Base-by-base conservation (phyloP, 108 stramenopile species). In the Fistulifera solaris region DNA sequence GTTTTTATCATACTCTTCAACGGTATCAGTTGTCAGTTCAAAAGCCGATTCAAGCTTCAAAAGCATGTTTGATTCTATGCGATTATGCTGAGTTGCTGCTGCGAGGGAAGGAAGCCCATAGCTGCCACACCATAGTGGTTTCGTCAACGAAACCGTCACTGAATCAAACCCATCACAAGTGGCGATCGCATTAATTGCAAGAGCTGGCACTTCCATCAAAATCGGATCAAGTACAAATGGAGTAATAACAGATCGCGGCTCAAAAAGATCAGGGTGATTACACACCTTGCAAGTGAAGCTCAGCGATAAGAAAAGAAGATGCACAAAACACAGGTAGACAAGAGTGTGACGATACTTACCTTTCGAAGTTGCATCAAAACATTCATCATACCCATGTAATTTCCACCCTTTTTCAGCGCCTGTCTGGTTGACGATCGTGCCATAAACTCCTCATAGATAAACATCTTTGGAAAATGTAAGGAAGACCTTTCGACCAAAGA, bases 301-400 rank as follows among this genome's bases (percentile, higher is more conserved):
- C 6, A 35, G 31, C 3, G 3, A 35, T 6, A 6, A 8, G 8
- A 8, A 8, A 35, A 3, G 31, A 8, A 35, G 31, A 35, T 35
- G 31, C 8, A 35, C 3, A 6, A 35, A 6, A 35, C 31, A 35
- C 3, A n/a, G n/a, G n/a, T n/a, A n/a, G n/a, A n/a, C n/a, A n/a
- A n/a, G n/a, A n/a, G n/a, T n/a, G n/a, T n/a, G n/a, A n/a, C n/a
- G n/a, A 35, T 35, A 8, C 31, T 35, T 35, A 35, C 31, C 73
- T 98, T 99, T 31, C 98, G 69, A 2, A 99, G 83, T 67, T 98
- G 96, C 96, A 99, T 98, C 43, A 99, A 78, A 23, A 99, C 92
- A 61, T 93, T 95, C 96, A 99, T 98, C 96, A 99, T 98, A 35
- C 94, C 94, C 91, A 98, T 87, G 64, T 86, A 97, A 59, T 92